Base-by-base conservation (phyloP, 768 basidiomycete species). In the Suillus weaverae region DNA sequence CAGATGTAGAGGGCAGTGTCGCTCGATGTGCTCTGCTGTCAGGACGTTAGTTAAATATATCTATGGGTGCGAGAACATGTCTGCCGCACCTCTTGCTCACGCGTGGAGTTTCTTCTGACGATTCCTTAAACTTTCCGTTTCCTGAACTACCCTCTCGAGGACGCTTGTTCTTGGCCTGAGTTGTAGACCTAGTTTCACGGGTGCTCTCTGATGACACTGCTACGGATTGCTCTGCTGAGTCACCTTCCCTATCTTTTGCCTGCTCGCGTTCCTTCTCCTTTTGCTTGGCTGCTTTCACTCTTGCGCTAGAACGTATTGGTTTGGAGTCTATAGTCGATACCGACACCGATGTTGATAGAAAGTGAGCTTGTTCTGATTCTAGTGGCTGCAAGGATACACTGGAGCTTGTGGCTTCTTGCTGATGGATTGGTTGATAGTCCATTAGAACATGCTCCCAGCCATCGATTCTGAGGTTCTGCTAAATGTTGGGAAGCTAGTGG, bases 371-470 rank as follows among this genome's bases (percentile, higher is more conserved):
- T 73, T 76, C 75, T 76, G 74, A 77, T 78, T 77, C 76, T 76
- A 82, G 74, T 72, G 78, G 80, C 74, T 79, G 76, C 72, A 78
- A 78, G 69, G 80, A 79, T 81, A 81, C 75, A 79, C 83, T 88
- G 78, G 86, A 84, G 85, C 78, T 81, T 78, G 84, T 85, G 85
- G 87, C 87, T 86, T 88, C 86, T 83, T 84, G 84, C 73, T 84
- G 81, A 83, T 90, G 80, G 74, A 78, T 79, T 81, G 84, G 85
- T 90, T 85, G 85, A 86, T 89, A 86, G 89, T 93, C 91, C 91
- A 93, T 93, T 92, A 92, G 89, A 86, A 82, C 82, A 85, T 87
- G 84, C 88, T 79, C 86, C 86, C 88, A 88, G 91, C 91, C 91
- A 93, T 93, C 88, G 90, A 90, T 85, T 73, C 75, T 65, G 66